Percentiles rank a stretch among this genome's conserved stretches.
phyloP scores from a whole-genome alignment of 257 asterid genomes.

The Scutellaria baicalensis region DNA sequence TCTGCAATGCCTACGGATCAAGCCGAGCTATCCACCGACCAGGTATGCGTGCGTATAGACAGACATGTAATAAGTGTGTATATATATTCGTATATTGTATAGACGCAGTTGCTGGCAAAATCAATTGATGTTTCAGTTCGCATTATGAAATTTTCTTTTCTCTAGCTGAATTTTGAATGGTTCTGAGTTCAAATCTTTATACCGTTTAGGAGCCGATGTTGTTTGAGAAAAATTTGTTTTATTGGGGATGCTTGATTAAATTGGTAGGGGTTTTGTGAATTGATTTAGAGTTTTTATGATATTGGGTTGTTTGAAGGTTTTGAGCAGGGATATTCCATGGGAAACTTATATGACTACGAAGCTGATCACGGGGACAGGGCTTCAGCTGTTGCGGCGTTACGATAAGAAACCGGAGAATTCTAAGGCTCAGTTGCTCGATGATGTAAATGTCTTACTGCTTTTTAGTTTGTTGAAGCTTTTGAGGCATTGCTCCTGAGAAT shows the following conservation, averaged over 20 bases:
- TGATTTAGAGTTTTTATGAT: not conserved
- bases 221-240: not conserved
- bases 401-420: slow-evolving; percentile 70
- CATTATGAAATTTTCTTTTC: not conserved
- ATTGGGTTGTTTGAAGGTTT: slow-evolving; percentile 21
- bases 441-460: slow-evolving; percentile 35
- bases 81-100: not conserved
- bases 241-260: slow-evolving; percentile 1
- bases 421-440: slow-evolving; percentile 84
- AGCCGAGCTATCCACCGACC: slow-evolving; percentile 38
- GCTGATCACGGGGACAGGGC: slow-evolving; percentile 77
- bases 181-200: not conserved
- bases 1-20: slow-evolving; percentile 39
- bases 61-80: not conserved
- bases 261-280: not conserved
- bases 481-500: slow-evolving; percentile 1
- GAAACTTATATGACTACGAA: slow-evolving; percentile 86
- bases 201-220: not conserved
- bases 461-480: not conserved
- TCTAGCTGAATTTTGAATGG: not conserved
- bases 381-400: slow-evolving; percentile 82
- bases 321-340: slow-evolving; percentile 93
- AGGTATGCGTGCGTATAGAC: slow-evolving; percentile 19
- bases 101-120: not conserved
- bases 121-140: not conserved